These are phyloP conservation scores for Chlorencoelia australis DNA, from an alignment of 2,329 filamentous ascomycete species.

Conservation along the genomic window DNA sequence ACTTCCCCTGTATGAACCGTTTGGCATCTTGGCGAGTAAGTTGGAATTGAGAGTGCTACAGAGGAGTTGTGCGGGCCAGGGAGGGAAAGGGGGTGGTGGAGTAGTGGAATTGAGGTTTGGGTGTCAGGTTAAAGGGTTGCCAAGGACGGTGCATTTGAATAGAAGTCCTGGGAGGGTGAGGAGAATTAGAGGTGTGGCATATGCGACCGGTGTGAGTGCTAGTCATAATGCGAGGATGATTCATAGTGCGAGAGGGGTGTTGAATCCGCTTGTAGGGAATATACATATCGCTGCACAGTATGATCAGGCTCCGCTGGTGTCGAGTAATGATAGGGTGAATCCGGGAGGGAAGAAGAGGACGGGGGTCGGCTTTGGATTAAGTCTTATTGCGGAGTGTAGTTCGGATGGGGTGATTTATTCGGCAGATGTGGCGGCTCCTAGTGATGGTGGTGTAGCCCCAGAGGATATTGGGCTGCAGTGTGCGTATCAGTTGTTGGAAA, in stretches of 20 bases:
- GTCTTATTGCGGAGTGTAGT: constrained; percentile 85
- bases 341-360: constrained; percentile 53
- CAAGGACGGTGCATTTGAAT: constrained; percentile 84
- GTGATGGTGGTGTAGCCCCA: constrained; percentile 70
- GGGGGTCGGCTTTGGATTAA: constrained; percentile 86
- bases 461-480: constrained; percentile 86
- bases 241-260: constrained; percentile 72
- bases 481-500: constrained; percentile 81
- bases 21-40: constrained; percentile 70
- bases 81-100: constrained; percentile 73
- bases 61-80: constrained; percentile 66
- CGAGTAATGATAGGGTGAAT: constrained; percentile 42
- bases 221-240: constrained; percentile 96
- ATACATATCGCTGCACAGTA: constrained; percentile 83
- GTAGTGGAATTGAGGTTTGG: constrained; percentile 91
- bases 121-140: constrained; percentile 74
- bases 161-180: constrained; percentile 77
- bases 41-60: constrained; percentile 78
- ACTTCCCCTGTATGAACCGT: constrained; percentile 78
- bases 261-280: constrained; percentile 79
- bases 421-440: constrained; percentile 68
- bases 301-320: constrained; percentile 51
- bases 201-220: constrained; percentile 82
- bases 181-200: constrained; percentile 84
- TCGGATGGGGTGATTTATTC: constrained; percentile 73